Conservation (phyloP, 129 eudicot genomes). For the Lonicera japonica region DNA sequence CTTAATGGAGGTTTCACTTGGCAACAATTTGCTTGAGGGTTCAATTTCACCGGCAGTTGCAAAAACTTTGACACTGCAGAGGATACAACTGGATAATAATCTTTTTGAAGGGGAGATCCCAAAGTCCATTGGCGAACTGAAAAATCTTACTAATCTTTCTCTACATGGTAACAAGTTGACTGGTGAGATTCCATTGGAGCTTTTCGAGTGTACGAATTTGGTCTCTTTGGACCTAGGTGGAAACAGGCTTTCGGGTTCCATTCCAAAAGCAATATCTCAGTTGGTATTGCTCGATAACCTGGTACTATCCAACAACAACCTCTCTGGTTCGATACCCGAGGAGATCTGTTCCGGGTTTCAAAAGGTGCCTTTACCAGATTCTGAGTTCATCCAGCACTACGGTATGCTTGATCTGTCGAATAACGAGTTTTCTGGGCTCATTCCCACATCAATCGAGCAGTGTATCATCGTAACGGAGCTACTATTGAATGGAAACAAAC, state of each 20-base stretch:
- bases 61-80: slow-evolving; percentile 43
- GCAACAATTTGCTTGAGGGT: slow-evolving; percentile 62
- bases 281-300: slow-evolving; percentile 73
- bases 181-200: slow-evolving; percentile 64
- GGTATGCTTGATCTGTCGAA: slow-evolving; percentile 91
- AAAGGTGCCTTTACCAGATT: slow-evolving; percentile 68
- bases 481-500: slow-evolving; percentile 50
- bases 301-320: slow-evolving; percentile 58
- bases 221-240: slow-evolving; percentile 79
- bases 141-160: slow-evolving; percentile 77
- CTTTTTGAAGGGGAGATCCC: slow-evolving; percentile 75
- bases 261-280: slow-evolving; percentile 58
- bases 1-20: slow-evolving; percentile 63
- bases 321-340: slow-evolving; percentile 70
- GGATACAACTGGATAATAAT: slow-evolving; percentile 73
- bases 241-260: slow-evolving; percentile 51
- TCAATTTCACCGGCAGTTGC: slow-evolving; percentile 40
- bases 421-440: slow-evolving; percentile 60
- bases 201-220: slow-evolving; percentile 60
- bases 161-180: slow-evolving; percentile 65
- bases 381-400: slow-evolving; percentile 83
- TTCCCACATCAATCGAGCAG: slow-evolving; percentile 60
- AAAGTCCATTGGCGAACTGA: slow-evolving; percentile 51
- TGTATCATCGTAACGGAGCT: slow-evolving; percentile 58
- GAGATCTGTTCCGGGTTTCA: slow-evolving; percentile 92